These are phyloP conservation scores for Wickerhamomyces tratensis DNA, from an alignment of 805 yeast genomes.

Conservation along the genomic window DNA sequence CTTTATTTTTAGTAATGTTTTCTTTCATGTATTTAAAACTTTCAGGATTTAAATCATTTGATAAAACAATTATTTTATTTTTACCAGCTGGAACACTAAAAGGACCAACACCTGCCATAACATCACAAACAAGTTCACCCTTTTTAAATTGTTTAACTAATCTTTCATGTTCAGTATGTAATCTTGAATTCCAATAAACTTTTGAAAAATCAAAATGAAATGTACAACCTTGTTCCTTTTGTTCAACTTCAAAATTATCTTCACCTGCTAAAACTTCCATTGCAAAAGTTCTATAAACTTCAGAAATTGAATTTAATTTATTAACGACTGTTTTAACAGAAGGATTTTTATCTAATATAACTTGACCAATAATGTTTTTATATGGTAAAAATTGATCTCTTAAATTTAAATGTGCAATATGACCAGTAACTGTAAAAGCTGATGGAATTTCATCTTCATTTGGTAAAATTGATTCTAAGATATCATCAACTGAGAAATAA, in stretches of 20 bases:
- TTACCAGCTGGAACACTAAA: conserved; percentile 95
- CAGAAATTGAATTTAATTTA: conserved; percentile 78
- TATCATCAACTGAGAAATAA: conserved; percentile 88
- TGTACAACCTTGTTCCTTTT: conserved; percentile 76
- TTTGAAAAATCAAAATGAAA: conserved; percentile 85
- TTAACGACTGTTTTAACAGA: conserved; percentile 84
- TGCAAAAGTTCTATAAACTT: conserved; percentile 81
- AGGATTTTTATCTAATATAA: conserved; percentile 71
- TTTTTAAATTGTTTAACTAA: conserved; percentile 49
- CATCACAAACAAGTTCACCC: conserved; percentile 82
- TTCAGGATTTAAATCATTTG: conserved; percentile 90
- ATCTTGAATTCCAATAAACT: conserved; percentile 95
- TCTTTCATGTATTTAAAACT: conserved; percentile 60
- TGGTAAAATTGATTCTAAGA: conserved; percentile 70
- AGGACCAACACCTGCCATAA: conserved; percentile 98
- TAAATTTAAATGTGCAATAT: conserved; percentile 86
- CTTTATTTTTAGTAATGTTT: conserved; percentile 61
- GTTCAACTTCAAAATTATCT: conserved; percentile 67
- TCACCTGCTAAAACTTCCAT: conserved; percentile 93
- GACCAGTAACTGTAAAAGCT: conserved; percentile 91
- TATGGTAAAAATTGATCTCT: conserved; percentile 79
- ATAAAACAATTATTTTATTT: conserved; percentile 68
- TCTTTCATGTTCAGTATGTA: conserved; percentile 89
- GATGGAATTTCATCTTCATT: conserved; percentile 72
- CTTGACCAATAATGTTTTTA: conserved; percentile 76